Conservation (phyloP, 306 rosid genomes). For the Senna tora region DNA sequence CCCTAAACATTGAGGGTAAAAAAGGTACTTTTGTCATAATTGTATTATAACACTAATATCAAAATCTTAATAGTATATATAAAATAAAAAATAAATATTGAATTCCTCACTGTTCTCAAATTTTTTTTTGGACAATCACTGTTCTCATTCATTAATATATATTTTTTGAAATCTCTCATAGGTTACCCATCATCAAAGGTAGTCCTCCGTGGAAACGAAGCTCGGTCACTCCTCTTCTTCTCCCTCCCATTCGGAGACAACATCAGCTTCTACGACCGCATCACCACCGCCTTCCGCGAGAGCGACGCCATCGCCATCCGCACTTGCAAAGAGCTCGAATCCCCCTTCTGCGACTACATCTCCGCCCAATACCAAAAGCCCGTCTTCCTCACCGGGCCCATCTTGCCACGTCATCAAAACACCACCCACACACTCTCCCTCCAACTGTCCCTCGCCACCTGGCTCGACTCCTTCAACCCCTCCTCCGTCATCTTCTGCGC, state of each 20-base stretch:
- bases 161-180: too few species aligned
- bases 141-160: too few species aligned
- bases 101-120: too few species aligned
- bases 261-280: conserved; percentile 43
- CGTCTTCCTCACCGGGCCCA: conserved; percentile 51
- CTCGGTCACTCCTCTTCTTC: conserved; percentile 32
- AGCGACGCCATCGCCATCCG: conserved; percentile 56
- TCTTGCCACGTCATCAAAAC: conserved; percentile 30
- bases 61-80: too few species aligned
- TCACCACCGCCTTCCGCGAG: conserved; percentile 22
- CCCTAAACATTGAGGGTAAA: too few species aligned
- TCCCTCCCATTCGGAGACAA: conserved; percentile 50
- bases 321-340: conserved; percentile 57
- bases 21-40: too few species aligned
- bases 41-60: too few species aligned
- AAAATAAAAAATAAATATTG: too few species aligned
- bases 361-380: conserved; percentile 36
- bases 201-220: conserved; percentile 47
- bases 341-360: conserved; percentile 48
- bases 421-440: not conserved
- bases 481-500: conserved; percentile 57
- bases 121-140: too few species aligned
- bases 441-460: conserved; percentile 41
- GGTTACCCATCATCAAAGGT: conserved; percentile 61
- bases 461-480: conserved; percentile 44